Evolutionary conservation across 371 early-diverging fungal species (phyloP).

Genomic region (Lichtheimia hyalospora): DNA sequence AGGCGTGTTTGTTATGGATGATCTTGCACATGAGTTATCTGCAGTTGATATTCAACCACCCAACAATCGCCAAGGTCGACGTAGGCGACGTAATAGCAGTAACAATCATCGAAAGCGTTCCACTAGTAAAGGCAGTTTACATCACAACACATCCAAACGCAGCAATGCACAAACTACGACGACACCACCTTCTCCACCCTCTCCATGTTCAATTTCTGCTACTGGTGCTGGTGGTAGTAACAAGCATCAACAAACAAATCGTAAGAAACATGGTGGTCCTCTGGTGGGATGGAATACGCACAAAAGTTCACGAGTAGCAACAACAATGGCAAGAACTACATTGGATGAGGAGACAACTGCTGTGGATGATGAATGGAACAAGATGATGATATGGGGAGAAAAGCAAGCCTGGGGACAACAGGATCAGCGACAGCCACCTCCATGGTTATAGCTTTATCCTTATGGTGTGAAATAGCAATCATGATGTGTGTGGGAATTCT

Average conservation of each 20-base stretch:
- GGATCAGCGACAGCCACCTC: no score
- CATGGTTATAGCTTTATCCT: no score
- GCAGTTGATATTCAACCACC: slow-evolving; percentile 1
- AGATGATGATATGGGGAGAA: no score
- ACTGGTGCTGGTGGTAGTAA: neutral
- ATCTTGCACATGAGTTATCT: slow-evolving; percentile 19
- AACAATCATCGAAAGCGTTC: slow-evolving; percentile 1
- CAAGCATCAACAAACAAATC: neutral
- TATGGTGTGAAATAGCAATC: no score
- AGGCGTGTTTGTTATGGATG: slow-evolving; percentile 26
- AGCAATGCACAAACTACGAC: neutral
- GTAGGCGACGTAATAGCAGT: slow-evolving; percentile 1
- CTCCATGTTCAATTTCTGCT: slow-evolving; percentile 1
- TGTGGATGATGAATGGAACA: no score
- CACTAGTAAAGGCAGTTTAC: neutral
- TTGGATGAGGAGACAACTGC: no score
- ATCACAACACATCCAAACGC: slow-evolving; percentile 3
- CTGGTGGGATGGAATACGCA: slow-evolving; percentile 24
- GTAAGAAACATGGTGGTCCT: no score
- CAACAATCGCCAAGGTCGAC: slow-evolving; percentile 2
- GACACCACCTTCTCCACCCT: slow-evolving; percentile 9
- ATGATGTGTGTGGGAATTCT: no score
- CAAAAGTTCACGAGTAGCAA: slow-evolving; percentile 1
- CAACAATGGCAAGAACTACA: no score
- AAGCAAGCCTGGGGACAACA: no score